Conservation (phyloP, 768 basidiomycete species). For the Infundibulicybe gibba region DNA sequence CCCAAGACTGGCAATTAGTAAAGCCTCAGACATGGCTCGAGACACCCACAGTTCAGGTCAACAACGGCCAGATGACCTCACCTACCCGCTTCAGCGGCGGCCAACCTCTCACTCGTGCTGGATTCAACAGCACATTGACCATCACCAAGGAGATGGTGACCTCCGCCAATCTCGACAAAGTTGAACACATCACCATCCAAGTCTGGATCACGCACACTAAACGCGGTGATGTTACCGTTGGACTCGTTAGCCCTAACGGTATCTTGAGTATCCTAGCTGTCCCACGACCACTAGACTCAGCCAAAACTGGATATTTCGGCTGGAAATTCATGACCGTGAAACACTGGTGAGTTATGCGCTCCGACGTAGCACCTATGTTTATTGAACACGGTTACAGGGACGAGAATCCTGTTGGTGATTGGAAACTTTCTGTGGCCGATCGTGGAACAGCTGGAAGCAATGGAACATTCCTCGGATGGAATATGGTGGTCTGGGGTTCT, state of each 20-base stretch:
- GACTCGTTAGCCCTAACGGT: constrained; percentile 80
- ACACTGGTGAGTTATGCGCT: constrained; percentile 70
- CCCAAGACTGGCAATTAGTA: constrained; percentile 79
- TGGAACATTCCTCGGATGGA: constrained; percentile 85
- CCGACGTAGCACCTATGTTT: background rate
- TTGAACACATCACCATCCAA: constrained; percentile 90
- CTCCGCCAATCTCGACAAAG: constrained; percentile 74
- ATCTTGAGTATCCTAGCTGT: constrained; percentile 82
- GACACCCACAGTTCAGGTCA: constrained; percentile 65
- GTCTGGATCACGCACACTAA: constrained; percentile 88
- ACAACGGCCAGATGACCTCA: constrained; percentile 52
- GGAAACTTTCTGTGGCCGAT: constrained; percentile 88
- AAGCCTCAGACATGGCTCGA: constrained; percentile 93
- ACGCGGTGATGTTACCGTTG: constrained; percentile 92
- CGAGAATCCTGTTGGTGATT: constrained; percentile 87
- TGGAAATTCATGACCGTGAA: constrained; percentile 99
- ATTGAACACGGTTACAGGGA: constrained; percentile 56
- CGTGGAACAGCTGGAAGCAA: constrained; percentile 48
- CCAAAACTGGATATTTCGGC: constrained; percentile 70
- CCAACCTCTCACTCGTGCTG: constrained; percentile 56
- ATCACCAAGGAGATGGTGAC: constrained; percentile 64
- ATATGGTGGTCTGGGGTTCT: constrained; percentile 89
- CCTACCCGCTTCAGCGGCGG: constrained; percentile 59
- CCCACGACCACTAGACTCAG: constrained; percentile 60
- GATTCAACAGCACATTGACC: constrained; percentile 64